Base-by-base conservation (phyloP, 495 filamentous ascomycete genomes). In the Xylaria bambusicola region DNA sequence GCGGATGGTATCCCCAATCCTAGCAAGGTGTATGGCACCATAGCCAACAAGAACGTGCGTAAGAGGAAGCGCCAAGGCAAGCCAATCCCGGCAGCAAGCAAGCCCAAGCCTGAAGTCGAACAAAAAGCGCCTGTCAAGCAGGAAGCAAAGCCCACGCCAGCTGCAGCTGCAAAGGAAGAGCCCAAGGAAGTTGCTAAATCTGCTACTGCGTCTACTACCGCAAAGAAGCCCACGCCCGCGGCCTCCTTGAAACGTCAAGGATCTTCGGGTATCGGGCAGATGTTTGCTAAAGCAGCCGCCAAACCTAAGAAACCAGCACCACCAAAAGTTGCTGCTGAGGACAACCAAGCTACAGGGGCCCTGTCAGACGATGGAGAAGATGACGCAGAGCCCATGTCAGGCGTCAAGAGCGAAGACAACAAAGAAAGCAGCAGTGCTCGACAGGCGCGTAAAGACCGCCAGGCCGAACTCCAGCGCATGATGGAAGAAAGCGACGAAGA, bases 271-370 rank as follows among this genome's bases (percentile, higher is more conserved):
- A 83, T 96, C 24, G 92, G 94, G 72, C 89, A 87, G 64, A 88
- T 92, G 1, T 96, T 96, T 69, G 88, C 91, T 6, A 95, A 91
- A 66, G 81, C 88, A 2, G 90, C 89, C 41, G 76, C 89, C 0
- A 87, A 83, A 60, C 66, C 78, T n/a, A 84, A 84, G 65, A 77
- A 79, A 59, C 69, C 73, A 20, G 17, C 13, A 7, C 5, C 53
- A 1, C 5, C 53, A 1, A 75, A 83, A 56, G 67, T 73, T 1
- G 71, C 76, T 45, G 56, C 35, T 23, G 64, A 69, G 3, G 83
- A 87, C 29, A 77, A 77, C 65, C 13, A 57, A 26, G 24, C 36
- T 15, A 50, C 54, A 5, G 31, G 20, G n/a, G 85, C 88, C 65
- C 73, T 87, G 51, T 91, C 88, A 0, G 89, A 92, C 55, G 88